These are phyloP conservation scores for Exophiala bonariae DNA, from an alignment of 2,329 filamentous ascomycete genomes.

Conservation along the genomic window DNA sequence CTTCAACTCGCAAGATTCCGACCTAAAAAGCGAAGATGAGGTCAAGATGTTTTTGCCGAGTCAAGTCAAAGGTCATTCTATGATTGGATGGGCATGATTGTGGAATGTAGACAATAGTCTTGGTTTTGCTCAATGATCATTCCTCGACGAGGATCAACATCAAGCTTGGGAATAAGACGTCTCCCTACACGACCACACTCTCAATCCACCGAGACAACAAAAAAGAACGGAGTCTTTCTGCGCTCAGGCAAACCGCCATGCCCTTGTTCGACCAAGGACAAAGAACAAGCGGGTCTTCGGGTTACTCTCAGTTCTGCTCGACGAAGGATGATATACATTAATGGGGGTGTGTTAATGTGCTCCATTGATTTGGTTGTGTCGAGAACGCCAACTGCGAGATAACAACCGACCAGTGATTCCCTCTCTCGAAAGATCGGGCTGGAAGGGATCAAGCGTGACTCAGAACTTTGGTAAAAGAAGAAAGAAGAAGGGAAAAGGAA, in stretches of 20 bases:
- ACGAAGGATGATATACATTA: conserved; percentile 22
- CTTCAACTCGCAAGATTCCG: no score
- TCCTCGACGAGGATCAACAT: conserved; percentile 26
- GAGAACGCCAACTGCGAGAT: conserved; percentile 17
- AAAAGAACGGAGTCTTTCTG: conserved; percentile 7
- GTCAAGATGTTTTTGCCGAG: no score
- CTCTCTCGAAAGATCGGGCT: conserved; percentile 1
- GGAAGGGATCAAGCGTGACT: conserved; percentile 18
- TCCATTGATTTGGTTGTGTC: conserved; percentile 16
- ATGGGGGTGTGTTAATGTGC: conserved; percentile 19
- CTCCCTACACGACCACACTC: conserved; percentile 17
- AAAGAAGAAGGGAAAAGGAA: conserved; percentile 3
- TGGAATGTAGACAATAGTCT: conserved; percentile 26
- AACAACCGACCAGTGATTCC: neutral
- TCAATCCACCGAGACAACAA: conserved; percentile 18
- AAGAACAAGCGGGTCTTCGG: conserved; percentile 13
- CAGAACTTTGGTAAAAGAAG: conserved; percentile 15
- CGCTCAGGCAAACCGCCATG: conserved; percentile 1
- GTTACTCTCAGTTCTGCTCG: conserved; percentile 26
- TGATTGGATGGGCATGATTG: no score
- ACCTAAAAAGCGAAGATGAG: no score
- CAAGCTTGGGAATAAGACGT: conserved; percentile 28
- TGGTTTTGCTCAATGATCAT: conserved; percentile 27
- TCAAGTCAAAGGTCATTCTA: no score
- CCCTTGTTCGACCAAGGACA: conserved; percentile 15